Conservation (phyloP, 495 filamentous ascomycete species). For the Cryomyces antarcticus region DNA sequence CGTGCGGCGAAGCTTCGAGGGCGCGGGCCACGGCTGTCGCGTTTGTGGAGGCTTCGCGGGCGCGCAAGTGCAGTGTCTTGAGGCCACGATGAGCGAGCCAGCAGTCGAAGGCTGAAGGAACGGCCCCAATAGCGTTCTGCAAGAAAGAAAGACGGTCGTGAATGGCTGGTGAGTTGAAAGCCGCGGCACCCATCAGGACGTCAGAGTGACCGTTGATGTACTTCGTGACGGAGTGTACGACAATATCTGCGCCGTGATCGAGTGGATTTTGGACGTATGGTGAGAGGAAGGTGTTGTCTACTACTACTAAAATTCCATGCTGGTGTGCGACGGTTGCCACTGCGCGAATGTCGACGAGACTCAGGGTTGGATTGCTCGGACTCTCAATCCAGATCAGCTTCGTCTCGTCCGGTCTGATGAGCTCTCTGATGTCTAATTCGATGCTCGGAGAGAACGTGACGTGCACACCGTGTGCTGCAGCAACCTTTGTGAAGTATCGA, state of each 20-base stretch:
- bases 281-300: constrained; percentile 95
- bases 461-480: constrained; percentile 76
- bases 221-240: constrained; percentile 98
- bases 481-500: constrained; percentile 97
- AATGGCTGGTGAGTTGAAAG: constrained; percentile 74
- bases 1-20: constrained; percentile 61
- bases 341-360: constrained; percentile 74
- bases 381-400: constrained; percentile 96
- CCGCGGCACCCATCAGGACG: constrained; percentile 93
- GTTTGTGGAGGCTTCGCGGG: constrained; percentile 63
- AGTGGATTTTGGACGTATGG: constrained; percentile 95
- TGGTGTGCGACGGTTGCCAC: constrained; percentile 67
- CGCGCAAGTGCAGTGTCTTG: constrained; percentile 91
- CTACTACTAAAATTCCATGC: constrained; percentile 81
- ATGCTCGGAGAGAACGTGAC: constrained; percentile 87
- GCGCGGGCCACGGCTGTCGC: constrained; percentile 56
- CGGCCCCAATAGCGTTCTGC: constrained; percentile 91
- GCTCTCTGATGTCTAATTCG: constrained; percentile 60
- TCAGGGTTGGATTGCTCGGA: constrained; percentile 82
- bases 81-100: constrained; percentile 98
- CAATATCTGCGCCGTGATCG: constrained; percentile 87
- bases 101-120: constrained; percentile 87
- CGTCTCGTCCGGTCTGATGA: constrained; percentile 66
- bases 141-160: constrained; percentile 67
- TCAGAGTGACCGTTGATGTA: constrained; percentile 97